Base-by-base conservation (phyloP, 2,329 filamentous ascomycete genomes). In the Diaporthe sp. region DNA sequence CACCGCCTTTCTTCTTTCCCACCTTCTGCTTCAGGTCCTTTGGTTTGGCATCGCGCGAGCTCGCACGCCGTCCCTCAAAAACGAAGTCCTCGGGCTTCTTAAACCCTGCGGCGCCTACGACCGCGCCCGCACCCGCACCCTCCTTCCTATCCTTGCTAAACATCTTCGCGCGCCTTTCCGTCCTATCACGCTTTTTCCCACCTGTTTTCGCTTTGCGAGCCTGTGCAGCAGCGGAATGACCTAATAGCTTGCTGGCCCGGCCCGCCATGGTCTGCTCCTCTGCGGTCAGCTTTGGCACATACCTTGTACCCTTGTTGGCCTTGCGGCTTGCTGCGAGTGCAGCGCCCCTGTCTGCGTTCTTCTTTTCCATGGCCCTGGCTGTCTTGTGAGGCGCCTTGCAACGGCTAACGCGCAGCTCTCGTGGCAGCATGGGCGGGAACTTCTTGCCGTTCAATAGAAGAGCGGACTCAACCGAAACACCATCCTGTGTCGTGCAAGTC, bases 371-470 rank as follows among this genome's bases (percentile, higher is more conserved):
- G 71, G 89, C 89, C 37, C 87, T 83, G 51, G 84, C 82, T 9
- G 90, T 92, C 83, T 91, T 91, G 80, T 89, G 88, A 47, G 89
- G 90, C 73, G 93, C 93, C 83, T 95, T 96, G 80, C 97, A 97
- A 75, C 97, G 92, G 63, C 91, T 93, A 61, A 99, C 96, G 71
- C 97, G 93, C 44, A 99, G 88, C 77, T 92, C 90, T 59, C 97
- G 92, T 13, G 96, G 96, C n/a, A 98, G 91, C 90, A 98, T 92
- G 25, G 96, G 96, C 22, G 96, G 95, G 80, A 96, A 98, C 79
- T 94, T 97, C 87, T 98, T 97, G 76, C 92, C 96, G 81, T 98
- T 90, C 75, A 96, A 91, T 51, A 97, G 89, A 17, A 99, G 89
- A 2, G 97, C 97, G n/a, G 93, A 90, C 84, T 99, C 97, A 59